Evolutionary conservation across 225 moss, liverwort and hornwort genomes (phyloP).

Genomic region (Physcomitrium patens): DNA sequence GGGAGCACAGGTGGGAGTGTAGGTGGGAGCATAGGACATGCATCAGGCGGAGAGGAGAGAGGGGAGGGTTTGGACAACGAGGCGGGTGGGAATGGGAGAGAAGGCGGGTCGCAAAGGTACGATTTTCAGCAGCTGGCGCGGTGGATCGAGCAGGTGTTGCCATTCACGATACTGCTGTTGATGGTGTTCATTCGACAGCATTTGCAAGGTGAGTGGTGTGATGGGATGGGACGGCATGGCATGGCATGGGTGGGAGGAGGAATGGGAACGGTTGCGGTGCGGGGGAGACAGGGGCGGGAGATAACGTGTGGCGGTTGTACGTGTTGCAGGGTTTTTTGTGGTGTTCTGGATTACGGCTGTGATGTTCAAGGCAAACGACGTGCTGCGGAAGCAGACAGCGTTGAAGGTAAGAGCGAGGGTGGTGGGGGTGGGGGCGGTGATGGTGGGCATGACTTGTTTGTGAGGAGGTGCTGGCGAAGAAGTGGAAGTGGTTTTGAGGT

Average conservation of each 20-base stretch:
- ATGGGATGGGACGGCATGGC: too few relatives aligned
- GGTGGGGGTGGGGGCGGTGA: background rate
- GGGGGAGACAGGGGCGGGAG: background rate
- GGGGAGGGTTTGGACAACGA: constrained; percentile 70
- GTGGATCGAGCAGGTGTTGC: constrained; percentile 98
- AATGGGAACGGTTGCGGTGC: background rate
- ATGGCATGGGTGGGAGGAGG: background rate
- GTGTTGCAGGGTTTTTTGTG: constrained; percentile 79
- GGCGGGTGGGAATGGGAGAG: constrained; percentile 72
- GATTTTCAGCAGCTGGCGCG: constrained; percentile 94
- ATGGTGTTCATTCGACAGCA: constrained; percentile 99
- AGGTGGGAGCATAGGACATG: constrained; percentile 61
- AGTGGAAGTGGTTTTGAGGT: background rate
- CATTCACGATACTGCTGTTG: constrained; percentile 85
- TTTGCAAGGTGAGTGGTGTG: constrained; percentile 68
- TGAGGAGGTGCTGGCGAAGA: background rate
- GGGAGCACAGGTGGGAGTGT: constrained; percentile 60
- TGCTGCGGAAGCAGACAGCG: constrained; percentile 89
- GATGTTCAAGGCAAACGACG: constrained; percentile 88
- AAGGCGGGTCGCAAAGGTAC: constrained; percentile 79
- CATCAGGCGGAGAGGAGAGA: constrained; percentile 71
- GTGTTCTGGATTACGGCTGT: constrained; percentile 90
- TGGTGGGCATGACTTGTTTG: background rate
- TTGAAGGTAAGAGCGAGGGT: constrained; percentile 64
- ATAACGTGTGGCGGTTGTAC: constrained; percentile 27